phyloP scores from a whole-genome alignment of 169 alveolate genomes.

The Eimeria maxima region DNA sequence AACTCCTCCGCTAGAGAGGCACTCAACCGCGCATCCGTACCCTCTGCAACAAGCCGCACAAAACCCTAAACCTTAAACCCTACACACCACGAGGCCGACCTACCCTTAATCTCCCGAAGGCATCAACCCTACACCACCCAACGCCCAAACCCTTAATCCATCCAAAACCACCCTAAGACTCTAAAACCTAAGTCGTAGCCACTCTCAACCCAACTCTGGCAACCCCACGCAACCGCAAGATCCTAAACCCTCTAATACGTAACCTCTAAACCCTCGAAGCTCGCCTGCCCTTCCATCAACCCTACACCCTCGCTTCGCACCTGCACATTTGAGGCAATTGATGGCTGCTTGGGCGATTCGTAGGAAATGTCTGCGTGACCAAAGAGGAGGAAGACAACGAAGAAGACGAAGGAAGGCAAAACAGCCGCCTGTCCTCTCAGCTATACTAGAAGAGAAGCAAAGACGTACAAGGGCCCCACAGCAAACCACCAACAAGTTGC shows the following conservation, averaged over 20 bases:
- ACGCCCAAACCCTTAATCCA: background rate
- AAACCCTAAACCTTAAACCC: constrained; percentile 65
- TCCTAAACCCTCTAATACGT: too few species aligned
- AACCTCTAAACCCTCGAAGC: too few species aligned
- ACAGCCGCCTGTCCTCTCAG: constrained; percentile 77
- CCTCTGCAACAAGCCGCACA: constrained; percentile 13
- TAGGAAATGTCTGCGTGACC: constrained; percentile 67
- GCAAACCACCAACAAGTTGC: constrained; percentile 40
- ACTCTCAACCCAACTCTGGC: background rate
- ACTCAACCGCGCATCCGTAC: constrained; percentile 52
- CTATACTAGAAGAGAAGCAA: constrained; percentile 58
- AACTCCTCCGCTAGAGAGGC: constrained; percentile 50
- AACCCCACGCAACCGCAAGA: background rate
- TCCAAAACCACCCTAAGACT: background rate
- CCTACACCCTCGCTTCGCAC: background rate
- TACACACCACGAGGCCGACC: background rate
- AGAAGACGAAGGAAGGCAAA: constrained; percentile 73
- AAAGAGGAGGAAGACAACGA: constrained; percentile 76
- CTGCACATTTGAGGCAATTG: constrained; percentile 48
- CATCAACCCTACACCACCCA: background rate
- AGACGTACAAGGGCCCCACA: constrained; percentile 67
- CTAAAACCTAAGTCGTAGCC: background rate
- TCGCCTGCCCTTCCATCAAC: background rate
- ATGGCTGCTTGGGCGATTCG: constrained; percentile 78
- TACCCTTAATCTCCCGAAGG: background rate